Base-by-base conservation (phyloP, 202 grass and related monocot genomes). In the Panicum virgatum region DNA sequence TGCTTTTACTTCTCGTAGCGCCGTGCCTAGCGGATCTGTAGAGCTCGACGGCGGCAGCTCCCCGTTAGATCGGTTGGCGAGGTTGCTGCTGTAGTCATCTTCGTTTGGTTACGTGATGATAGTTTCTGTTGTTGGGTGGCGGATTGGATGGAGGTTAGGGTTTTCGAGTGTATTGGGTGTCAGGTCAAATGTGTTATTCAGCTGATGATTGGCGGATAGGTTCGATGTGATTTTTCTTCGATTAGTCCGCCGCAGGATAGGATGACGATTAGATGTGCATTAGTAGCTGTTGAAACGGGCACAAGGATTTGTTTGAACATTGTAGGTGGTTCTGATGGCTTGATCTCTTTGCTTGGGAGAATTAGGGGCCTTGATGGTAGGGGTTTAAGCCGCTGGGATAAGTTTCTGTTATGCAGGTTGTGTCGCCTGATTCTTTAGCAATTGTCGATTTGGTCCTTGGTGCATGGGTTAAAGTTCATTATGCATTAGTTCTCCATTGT, bases 1-100 rank as follows among this genome's bases (percentile, higher is more conserved):
- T 34, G 20, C 63, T 69, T 56, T 25, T 63, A 26, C n/a, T 45
- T 39, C 18, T 62, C 26, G 3, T 56, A 29, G 11, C 14, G 25
- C 32, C 20, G 39, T 47, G 37, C 29, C 58, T 45, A 32, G 72
- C 45, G 63, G 71, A 85, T 81, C 76, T 53, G 25, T 51, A 7
- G 25, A 1, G 60, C 48, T 52, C 6, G 30, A 16, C 8, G n/a
- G n/a, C 57, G 42, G 45, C 76, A 23, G 12, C 45, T 15, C 13
- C 12, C 30, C 3, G 23, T 38, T 77, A 36, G 73, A 57, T 83
- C 44, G 26, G 52, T 67, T 14, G 27, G 18, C 7, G 47, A 71
- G 54, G 30, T 42, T 7, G 3, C 18, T 37, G 63, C 11, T 52
- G n/a, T 53, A 3, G 7, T 6, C 9, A 26, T 15, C 65, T 16